Evolutionary conservation across 257 asterid genomes (phyloP).

Genomic region (Capsicum rhomboideum): DNA sequence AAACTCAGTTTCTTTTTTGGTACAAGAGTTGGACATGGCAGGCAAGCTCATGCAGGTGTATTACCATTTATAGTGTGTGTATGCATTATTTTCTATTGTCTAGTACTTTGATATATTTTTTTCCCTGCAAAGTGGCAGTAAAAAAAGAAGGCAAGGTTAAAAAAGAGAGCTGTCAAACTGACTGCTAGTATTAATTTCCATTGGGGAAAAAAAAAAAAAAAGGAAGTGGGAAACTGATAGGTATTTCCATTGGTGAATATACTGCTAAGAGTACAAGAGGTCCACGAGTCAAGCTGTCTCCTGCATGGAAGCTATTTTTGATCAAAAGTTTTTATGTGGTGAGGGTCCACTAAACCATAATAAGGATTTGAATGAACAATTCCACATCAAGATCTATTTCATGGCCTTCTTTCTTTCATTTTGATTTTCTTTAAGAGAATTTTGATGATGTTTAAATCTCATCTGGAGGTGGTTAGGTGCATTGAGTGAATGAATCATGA

Average conservation of each 20-base stretch:
- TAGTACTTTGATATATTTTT: conserved; percentile 6
- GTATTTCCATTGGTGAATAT: not conserved
- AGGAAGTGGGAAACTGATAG: not conserved
- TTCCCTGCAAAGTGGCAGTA: conserved; percentile 7
- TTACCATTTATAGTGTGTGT: conserved; percentile 45
- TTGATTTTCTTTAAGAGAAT: conserved; percentile 7
- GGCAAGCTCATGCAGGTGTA: conserved; percentile 40
- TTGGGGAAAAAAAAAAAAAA: not conserved
- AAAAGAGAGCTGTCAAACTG: not conserved
- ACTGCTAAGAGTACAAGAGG: not conserved
- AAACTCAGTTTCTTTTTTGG: conserved; percentile 22
- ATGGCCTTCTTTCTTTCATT: not conserved
- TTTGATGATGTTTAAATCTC: not conserved
- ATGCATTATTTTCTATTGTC: conserved; percentile 61
- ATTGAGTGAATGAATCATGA: not conserved
- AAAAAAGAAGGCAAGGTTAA: not conserved
- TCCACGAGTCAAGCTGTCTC: conserved; percentile 48
- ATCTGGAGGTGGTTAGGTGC: conserved; percentile 9
- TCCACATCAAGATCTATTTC: not conserved
- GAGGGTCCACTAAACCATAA: conserved; percentile 6
- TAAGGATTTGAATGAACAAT: conserved; percentile 5
- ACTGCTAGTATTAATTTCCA: not conserved
- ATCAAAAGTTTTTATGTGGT: conserved; percentile 10
- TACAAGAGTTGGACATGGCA: conserved; percentile 41
- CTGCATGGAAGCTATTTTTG: conserved; percentile 62